Base-by-base conservation (phyloP, 2,329 filamentous ascomycete genomes). In the Aspergillus clavatus region DNA sequence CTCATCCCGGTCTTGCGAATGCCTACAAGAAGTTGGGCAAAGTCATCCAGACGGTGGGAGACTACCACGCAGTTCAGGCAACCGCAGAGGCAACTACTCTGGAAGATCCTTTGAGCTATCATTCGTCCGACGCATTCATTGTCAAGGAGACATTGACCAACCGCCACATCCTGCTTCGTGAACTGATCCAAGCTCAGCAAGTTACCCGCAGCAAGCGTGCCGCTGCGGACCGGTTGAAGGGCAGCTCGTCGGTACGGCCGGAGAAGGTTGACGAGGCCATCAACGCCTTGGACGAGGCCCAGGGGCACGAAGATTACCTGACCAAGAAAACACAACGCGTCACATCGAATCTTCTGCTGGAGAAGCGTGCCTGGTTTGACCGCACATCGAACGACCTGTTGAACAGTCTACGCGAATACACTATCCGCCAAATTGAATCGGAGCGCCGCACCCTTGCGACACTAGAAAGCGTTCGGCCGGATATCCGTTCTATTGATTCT, bases 221-320 rank as follows among this genome's bases (percentile, higher is more conserved):
- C 52, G 88, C 90, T 1, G 89, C 90, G 1, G 90, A 97, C 66
- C 82, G 93, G 36, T 78, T 98, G 49, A 95, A 94, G 64, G 82
- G 84, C 14, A 89, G 83, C 66, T 86, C 87, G 12, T 93, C 83
- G 46, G 90, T 98, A 27, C 86, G 89, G 51, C 80, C 86, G 27
- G 93, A 98, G 63, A 98, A 97, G 72, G 93, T 97, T 22, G 93
- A 98, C 65, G 93, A 98, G 69, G 93, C 93, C n/a, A 94, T 98
- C 60, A 79, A 83, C 14, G 81, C 89, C 4, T 78, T 97, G 4
- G 89, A 95, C 52, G 93, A 97, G 62, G 93, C 93, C 3, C 80
- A 86, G 44, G 83, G 80, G 52, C 82, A 87, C 55, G 93, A 98
- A 70, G 75, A 82, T 11, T 87, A 89, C 59, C 80, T 98, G 19